Evolutionary conservation across 208 protist genomes (phyloP).

Genomic region (Giardia muris): DNA sequence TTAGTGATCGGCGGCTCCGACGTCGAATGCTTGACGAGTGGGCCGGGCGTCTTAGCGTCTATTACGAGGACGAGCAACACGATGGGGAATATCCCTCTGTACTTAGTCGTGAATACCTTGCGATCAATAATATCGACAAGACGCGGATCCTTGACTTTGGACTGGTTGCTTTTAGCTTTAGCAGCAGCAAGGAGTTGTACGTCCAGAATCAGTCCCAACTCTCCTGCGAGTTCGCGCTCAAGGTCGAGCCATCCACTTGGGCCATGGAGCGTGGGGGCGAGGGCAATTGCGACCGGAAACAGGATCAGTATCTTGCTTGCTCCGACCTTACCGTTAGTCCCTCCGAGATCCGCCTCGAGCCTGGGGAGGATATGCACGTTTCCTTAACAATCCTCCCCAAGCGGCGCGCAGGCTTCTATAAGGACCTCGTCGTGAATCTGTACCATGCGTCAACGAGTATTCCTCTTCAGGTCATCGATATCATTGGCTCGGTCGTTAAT

Average conservation of each 20-base stretch:
- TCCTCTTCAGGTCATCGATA: neutral
- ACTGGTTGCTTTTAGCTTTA: neutral
- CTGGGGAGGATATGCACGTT: neutral
- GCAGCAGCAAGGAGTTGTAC: neutral
- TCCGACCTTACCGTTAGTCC: slow-evolving; percentile 6
- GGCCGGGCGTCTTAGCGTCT: neutral
- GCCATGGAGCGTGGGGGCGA: neutral
- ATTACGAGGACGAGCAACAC: neutral
- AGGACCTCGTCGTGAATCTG: neutral
- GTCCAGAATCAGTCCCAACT: neutral
- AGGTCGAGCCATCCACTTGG: neutral
- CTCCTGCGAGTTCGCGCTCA: neutral
- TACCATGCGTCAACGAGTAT: neutral
- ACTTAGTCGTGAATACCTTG: neutral
- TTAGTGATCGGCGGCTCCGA: neutral
- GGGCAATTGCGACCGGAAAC: neutral
- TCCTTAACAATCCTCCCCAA: slow-evolving; percentile 12
- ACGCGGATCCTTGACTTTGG: slow-evolving; percentile 3
- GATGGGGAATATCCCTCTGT: neutral
- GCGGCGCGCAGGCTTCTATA: neutral
- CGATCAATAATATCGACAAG: neutral
- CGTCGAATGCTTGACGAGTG: neutral
- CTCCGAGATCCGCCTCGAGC: neutral
- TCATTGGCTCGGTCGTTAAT: neutral
- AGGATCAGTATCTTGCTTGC: neutral